Conservation (phyloP, 2,329 filamentous ascomycete species). For the Aspergillus aculeatinus region DNA sequence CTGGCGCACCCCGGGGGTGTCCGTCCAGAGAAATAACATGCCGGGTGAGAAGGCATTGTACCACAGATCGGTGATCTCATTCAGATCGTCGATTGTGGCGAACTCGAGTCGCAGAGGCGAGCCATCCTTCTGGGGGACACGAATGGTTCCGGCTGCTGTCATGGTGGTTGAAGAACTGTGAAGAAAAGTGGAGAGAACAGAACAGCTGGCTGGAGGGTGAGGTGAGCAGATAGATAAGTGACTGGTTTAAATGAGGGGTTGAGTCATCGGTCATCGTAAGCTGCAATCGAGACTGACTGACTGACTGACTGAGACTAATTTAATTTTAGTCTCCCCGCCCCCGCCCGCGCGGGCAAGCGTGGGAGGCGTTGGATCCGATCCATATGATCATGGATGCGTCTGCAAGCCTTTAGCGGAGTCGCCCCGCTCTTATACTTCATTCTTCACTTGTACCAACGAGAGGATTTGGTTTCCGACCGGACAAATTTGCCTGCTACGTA, state of each 20-base stretch:
- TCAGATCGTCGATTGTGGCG: conserved; percentile 24
- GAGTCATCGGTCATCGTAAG: neutral
- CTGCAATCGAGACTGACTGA: neutral
- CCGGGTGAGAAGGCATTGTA: conserved; percentile 26
- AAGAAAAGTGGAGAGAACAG: neutral
- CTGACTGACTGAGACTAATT: too few relatives aligned
- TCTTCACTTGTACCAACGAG: neutral
- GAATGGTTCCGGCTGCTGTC: neutral
- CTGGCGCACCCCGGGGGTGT: conserved; percentile 28
- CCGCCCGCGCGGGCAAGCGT: neutral
- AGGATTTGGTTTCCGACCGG: neutral
- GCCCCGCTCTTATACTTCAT: neutral
- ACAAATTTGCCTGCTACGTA: neutral
- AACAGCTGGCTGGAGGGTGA: neutral
- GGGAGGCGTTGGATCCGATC: neutral
- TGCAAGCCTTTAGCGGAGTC: neutral
- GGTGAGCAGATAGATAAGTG: neutral
- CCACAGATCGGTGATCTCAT: conserved; percentile 25
- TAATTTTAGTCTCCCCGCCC: neutral
- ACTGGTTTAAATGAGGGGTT: neutral
- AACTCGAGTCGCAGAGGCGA: conserved; percentile 11
- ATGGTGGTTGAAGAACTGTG: neutral
- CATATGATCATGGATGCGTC: neutral
- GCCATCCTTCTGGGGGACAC: neutral
- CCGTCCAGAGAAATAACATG: conserved; percentile 24